These are phyloP conservation scores for Pseudopithomyces maydicus DNA, from an alignment of 2,329 filamentous ascomycete species.

Conservation along the genomic window DNA sequence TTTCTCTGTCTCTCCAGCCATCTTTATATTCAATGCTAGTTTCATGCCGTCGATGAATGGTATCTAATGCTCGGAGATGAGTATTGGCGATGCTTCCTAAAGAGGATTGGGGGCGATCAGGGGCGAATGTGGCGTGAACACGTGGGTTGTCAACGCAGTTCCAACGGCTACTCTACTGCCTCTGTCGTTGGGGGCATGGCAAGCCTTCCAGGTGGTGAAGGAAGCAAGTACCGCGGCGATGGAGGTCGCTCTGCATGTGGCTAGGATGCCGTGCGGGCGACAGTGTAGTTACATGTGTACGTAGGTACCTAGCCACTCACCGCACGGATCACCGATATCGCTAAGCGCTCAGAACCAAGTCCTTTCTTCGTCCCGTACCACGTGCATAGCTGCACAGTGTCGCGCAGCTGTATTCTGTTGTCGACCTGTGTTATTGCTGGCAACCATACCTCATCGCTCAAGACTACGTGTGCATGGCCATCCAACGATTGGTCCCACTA, in stretches of 20 bases:
- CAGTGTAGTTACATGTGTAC: too few species aligned
- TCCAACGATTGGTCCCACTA: neutral
- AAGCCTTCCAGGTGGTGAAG: neutral
- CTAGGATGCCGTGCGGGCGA: neutral
- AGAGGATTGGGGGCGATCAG: slow-evolving; percentile 19
- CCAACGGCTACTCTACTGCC: neutral
- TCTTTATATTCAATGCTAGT: neutral
- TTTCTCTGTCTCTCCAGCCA: neutral
- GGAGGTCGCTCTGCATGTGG: neutral
- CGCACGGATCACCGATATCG: too few species aligned
- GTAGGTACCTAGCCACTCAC: too few species aligned
- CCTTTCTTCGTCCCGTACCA: too few species aligned
- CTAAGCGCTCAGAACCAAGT: too few species aligned
- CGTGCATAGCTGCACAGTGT: too few species aligned
- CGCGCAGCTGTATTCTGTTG: too few species aligned
- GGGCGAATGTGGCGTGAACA: slow-evolving; percentile 13
- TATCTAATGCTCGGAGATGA: slow-evolving; percentile 25
- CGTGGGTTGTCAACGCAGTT: slow-evolving; percentile 13
- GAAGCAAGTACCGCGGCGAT: neutral
- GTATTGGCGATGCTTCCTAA: slow-evolving; percentile 27
- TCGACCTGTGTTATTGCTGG: too few species aligned
- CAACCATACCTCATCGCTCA: too few species aligned
- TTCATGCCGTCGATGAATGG: slow-evolving; percentile 2
- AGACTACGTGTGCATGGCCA: neutral
- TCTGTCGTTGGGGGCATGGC: neutral